Base-by-base conservation (phyloP, 2,329 filamentous ascomycete genomes). In the Cladosporium phlei region DNA sequence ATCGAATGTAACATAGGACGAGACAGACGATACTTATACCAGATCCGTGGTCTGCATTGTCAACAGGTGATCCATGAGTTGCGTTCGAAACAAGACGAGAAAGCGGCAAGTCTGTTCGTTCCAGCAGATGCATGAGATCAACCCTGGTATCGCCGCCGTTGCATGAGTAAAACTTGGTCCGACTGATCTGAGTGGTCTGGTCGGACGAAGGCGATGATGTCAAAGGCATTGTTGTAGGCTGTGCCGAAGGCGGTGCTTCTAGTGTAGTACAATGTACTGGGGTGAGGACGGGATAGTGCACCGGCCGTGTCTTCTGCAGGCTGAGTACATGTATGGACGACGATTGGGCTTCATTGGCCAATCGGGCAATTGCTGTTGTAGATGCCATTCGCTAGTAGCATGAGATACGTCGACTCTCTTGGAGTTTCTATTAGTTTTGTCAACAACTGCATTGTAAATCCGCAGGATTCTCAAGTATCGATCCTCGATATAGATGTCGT, bases 151-250 rank as follows among this genome's bases (percentile, higher is more conserved):
- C 25, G 27, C 30, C 25, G 24, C 24, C 27, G 35, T 38, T 29
- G 25, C 37, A 19, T 10, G 21, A 39, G 16, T 16, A 27, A 28
- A 39, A 29, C 37, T 39, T 39, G 37, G 22, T 39, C 19, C 14
- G 25, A 39, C 35, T 29, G 24, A 20, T 39, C 37, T 38, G 21
- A 38, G 35, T 38, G 35, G 35, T 19, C 22, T n/a, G 7, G 16
- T 27, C 24, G 37, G 24, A 39, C 25, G 37, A 39, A n/a, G n/a
- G n/a, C 25, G 24, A 39, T 39, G 37, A 39, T 39, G 37, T 39
- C 22, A 39, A 39, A 29, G 37, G n/a, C 3, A 27, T 22, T 25
- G 20, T 24, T 7, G 21, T 25, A 39, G 37, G 16, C 25, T 25
- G 37, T 29, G 17, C 37, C 17, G 3, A 16, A 11, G 3, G 20